Percentiles rank a stretch among this genome's conserved stretches.
phyloP scores from a whole-genome alignment of 1,139 yeast species.

The Yamadazyma diospyri region DNA sequence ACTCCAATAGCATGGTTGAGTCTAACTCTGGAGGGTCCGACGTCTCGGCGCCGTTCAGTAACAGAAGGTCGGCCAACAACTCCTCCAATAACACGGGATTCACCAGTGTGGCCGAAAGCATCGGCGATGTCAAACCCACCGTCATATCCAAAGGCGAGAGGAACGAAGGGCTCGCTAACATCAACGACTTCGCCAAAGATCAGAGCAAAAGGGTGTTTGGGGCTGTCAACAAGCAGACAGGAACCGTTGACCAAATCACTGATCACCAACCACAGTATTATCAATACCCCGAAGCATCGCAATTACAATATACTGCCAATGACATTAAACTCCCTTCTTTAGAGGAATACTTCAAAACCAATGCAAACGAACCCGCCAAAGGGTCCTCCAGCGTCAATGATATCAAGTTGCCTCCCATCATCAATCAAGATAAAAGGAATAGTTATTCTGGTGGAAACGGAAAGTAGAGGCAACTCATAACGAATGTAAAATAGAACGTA shows the following conservation, averaged over 20 bases:
- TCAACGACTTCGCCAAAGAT: slow-evolving; percentile 16
- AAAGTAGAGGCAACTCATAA: too few species aligned
- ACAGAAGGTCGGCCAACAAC: neutral
- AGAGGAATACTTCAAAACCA: slow-evolving; percentile 15
- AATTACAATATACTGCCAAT: slow-evolving; percentile 15
- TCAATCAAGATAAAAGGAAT: slow-evolving; percentile 6
- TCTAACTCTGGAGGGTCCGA: slow-evolving; percentile 9
- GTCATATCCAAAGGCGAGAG: slow-evolving; percentile 1
- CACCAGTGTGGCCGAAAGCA: slow-evolving; percentile 8
- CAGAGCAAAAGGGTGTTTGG: slow-evolving; percentile 20
- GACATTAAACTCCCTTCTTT: slow-evolving; percentile 17
- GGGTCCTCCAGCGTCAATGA: slow-evolving; percentile 4
- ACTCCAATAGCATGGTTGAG: too few species aligned
- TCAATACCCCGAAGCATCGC: slow-evolving; percentile 23
- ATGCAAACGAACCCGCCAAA: slow-evolving; percentile 1
- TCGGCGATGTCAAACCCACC: neutral
- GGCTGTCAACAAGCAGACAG: slow-evolving; percentile 3
- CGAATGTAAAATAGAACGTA: too few species aligned
- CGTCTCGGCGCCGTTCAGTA: slow-evolving; percentile 1
- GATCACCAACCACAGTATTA: slow-evolving; percentile 18
- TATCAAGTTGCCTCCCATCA: slow-evolving; percentile 18
- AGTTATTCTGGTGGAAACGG: slow-evolving; percentile 4
- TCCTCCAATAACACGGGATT: neutral
- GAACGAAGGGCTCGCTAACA: slow-evolving; percentile 4
- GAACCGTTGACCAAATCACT: slow-evolving; percentile 6